phyloP scores from a whole-genome alignment of 129 eudicot species.

The Erigeron canadensis region DNA sequence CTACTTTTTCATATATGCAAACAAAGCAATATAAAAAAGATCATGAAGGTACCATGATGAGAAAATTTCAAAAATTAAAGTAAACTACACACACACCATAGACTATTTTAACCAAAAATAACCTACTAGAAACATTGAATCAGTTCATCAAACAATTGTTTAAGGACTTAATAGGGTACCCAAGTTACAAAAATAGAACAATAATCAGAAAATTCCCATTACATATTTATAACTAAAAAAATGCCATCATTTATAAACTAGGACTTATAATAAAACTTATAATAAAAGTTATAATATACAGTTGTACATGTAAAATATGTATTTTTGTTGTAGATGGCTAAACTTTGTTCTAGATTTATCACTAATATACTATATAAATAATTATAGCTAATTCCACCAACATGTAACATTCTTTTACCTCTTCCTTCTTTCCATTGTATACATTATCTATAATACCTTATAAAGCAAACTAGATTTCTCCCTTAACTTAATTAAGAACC shows the following conservation, averaged over 20 bases:
- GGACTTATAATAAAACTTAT: no score
- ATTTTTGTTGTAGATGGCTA: no score
- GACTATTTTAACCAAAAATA: background rate
- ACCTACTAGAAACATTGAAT: background rate
- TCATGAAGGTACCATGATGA: constrained; percentile 26
- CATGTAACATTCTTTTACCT: background rate
- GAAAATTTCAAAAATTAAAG: constrained; percentile 10
- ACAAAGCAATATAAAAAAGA: constrained; percentile 19
- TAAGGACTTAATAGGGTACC: constrained; percentile 3
- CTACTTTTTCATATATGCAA: constrained; percentile 13
- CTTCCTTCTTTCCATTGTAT: background rate
- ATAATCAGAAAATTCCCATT: no score
- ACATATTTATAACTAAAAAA: no score
- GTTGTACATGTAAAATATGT: no score
- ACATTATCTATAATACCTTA: no score
- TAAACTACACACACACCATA: constrained; percentile 13
- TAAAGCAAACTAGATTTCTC: no score
- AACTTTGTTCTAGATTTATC: no score
- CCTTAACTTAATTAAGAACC: no score
- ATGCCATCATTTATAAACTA: no score
- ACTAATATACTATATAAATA: no score
- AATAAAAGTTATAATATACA: no score
- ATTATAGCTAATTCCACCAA: background rate
- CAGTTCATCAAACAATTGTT: constrained; percentile 21
- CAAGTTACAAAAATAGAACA: background rate